phyloP scores from a whole-genome alignment of 371 early-diverging fungal genomes.

The Funneliformis caledonium region DNA sequence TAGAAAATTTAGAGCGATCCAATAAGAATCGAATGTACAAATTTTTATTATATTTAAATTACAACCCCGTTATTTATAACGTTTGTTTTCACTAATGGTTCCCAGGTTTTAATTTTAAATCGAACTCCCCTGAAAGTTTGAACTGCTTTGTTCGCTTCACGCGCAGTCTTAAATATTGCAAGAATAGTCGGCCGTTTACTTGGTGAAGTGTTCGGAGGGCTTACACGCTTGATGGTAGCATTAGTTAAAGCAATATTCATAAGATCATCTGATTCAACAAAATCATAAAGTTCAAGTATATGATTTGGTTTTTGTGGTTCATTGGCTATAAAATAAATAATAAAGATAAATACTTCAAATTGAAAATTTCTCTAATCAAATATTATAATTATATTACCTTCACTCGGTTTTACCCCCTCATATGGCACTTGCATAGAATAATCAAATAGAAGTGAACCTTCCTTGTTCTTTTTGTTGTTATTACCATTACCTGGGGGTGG shows the following conservation, averaged over 20 bases:
- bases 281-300: slow-evolving; percentile 29
- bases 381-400: slow-evolving; percentile 10
- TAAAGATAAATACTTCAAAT: not conserved
- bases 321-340: slow-evolving; percentile 22
- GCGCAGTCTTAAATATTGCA: slow-evolving; percentile 29
- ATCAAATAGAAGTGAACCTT: slow-evolving; percentile 28
- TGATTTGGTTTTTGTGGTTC: slow-evolving; percentile 36
- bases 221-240: slow-evolving; percentile 27
- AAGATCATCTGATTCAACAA: slow-evolving; percentile 25
- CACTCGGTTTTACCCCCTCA: slow-evolving; percentile 37
- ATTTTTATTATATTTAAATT: too few species aligned
- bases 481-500: slow-evolving; percentile 11
- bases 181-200: slow-evolving; percentile 27
- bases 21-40: too few species aligned
- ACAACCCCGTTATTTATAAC: not conserved
- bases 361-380: not conserved
- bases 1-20: too few species aligned
- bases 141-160: slow-evolving; percentile 17
- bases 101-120: slow-evolving; percentile 36
- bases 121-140: slow-evolving; percentile 7
- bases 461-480: not conserved
- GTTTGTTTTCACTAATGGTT: slow-evolving; percentile 24
- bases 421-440: slow-evolving; percentile 35
- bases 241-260: slow-evolving; percentile 11
- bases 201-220: not conserved